Base-by-base conservation (phyloP, 805 yeast species). In the Cyberlindnera meyerae region DNA sequence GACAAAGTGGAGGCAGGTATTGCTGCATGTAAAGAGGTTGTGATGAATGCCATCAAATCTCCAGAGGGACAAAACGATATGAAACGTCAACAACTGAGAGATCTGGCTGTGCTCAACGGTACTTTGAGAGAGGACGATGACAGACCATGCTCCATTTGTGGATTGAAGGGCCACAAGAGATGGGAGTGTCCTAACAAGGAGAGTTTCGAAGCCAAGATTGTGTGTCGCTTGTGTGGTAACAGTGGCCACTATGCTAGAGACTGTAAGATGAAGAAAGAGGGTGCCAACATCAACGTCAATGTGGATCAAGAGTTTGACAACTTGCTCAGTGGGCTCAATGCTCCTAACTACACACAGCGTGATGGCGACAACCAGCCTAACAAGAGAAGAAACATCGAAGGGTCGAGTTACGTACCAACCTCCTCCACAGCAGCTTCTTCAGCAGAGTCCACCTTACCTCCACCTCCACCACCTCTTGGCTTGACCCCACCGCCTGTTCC, bases 1-100 rank as follows among this genome's bases (percentile, higher is more conserved):
- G 89, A 77, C 26, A 82, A 82, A 52, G 74, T 90, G 25, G 75
- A 77, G 22, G 75, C 73, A 42, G 98, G 96, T 9, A 71, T 84
- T 24, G 72, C 73, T 45, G 72, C 82, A 13, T 80, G 94, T 37
- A 77, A 86, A 49, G 75, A 75, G 39, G 77, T 93, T 35, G 77
- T 94, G 12, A 77, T 83, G 37, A 82, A 80, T 44, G 96, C 96
- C 1, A 83, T 89, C 2, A 71, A 78, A 14, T 78, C 95, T 0
- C 98, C 98, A 2, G 90, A 83, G 45, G 96, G 96, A 1, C 94
- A 86, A 56, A 93, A 90, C 59, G 95, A 87, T 45, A 70, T 85
- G 57, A 93, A 93, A 54, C 70, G 97, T 41, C 86, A 82, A 29
- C 99, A 93, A 60, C 69, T 93, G 42, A 73, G 96, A 45, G 96